Conservation (phyloP, 1,139 yeast species). For the Pichia sorboxylosa region DNA sequence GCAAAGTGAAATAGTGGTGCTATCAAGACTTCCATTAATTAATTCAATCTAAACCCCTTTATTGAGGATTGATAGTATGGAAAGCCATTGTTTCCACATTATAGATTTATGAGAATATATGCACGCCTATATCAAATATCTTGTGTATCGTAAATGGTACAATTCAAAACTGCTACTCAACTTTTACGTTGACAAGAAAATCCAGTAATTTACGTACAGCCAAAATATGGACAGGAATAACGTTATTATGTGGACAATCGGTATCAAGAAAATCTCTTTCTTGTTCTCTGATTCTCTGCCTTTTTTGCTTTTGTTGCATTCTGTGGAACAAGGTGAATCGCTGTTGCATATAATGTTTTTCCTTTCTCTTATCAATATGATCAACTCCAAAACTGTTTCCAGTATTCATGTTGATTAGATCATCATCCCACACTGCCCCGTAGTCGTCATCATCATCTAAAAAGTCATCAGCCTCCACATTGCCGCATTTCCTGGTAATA, state of each 20-base stretch:
- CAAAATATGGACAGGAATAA: conserved; percentile 75
- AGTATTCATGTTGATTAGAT: no score
- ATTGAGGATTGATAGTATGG: neutral
- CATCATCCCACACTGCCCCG: conserved; percentile 4
- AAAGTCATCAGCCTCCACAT: conserved; percentile 27
- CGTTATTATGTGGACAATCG: conserved; percentile 17
- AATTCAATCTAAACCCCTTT: no score
- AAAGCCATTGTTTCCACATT: no score
- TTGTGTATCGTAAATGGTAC: neutral
- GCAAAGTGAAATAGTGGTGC: no score
- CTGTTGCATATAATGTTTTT: conserved; percentile 8
- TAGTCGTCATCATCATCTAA: conserved; percentile 24
- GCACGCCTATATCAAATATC: neutral
- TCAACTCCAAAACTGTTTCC: no score
- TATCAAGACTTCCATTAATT: no score
- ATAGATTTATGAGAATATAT: no score
- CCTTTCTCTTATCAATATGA: no score
- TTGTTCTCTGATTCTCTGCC: conserved; percentile 4
- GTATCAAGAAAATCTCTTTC: conserved; percentile 4
- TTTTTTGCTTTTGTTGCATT: conserved; percentile 11
- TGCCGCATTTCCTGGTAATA: conserved; percentile 11
- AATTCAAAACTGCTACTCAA: conserved; percentile 15
- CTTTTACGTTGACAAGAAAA: conserved; percentile 30
- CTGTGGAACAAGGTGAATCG: conserved; percentile 12
- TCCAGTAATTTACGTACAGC: conserved; percentile 62